Conservation (phyloP, 164 flowering plant genomes). For the Tinospora cordifolia region DNA sequence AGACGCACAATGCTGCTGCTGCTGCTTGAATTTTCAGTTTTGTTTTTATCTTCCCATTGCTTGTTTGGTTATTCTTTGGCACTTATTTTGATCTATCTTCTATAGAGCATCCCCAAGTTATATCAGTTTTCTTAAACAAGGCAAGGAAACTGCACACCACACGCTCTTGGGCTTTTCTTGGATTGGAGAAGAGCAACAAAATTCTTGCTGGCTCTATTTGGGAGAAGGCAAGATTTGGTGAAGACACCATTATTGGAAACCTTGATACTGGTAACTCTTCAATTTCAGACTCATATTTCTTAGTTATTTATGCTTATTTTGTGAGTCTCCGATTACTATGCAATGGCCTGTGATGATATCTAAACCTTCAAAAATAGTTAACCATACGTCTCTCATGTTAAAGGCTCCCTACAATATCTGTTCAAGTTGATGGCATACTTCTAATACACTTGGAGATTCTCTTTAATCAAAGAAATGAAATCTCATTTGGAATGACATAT, state of each 20-base stretch:
- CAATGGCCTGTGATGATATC: too few relatives aligned
- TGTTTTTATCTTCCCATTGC: neutral
- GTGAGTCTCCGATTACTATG: too few relatives aligned
- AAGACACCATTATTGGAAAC: constrained; percentile 60
- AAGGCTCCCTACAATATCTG: too few relatives aligned
- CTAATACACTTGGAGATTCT: too few relatives aligned
- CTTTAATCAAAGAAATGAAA: too few relatives aligned
- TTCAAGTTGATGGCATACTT: too few relatives aligned
- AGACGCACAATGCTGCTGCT: neutral
- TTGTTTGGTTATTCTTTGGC: neutral
- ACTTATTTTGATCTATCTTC: neutral
- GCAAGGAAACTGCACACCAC: constrained; percentile 56
- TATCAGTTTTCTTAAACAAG: constrained; percentile 48
- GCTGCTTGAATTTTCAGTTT: neutral
- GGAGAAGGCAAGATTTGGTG: constrained; percentile 59
- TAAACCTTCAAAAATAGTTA: neutral
- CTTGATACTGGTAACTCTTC: constrained; percentile 53
- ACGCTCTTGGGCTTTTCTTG: constrained; percentile 55
- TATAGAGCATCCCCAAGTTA: constrained; percentile 52
- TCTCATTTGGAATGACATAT: too few relatives aligned
- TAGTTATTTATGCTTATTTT: neutral
- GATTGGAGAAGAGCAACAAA: constrained; percentile 32
- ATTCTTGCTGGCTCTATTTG: constrained; percentile 35
- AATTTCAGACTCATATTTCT: neutral
- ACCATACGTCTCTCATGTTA: neutral